Evolutionary conservation across 805 yeast species (phyloP), one percentile per base, ranked within the genome.

Genomic region (Barnettozyma pratensis): DNA sequence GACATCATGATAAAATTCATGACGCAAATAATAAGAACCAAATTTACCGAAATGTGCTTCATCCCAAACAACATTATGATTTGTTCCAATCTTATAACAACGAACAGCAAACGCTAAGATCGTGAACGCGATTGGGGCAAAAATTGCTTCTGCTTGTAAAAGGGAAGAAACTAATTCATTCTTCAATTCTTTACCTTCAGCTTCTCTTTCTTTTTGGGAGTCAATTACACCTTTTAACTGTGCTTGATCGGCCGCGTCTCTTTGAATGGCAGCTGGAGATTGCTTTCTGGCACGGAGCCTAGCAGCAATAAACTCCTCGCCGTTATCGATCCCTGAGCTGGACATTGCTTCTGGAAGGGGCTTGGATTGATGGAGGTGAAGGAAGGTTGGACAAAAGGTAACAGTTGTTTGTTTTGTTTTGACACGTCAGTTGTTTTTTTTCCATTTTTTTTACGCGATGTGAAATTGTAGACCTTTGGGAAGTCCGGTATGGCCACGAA

Each of bases 31-130:
- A 65, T 88, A 85, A 10, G 96, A 84, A 32, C 97, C 98, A 65
- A 92, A 92, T 66, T 92, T 94, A 45, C 97, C 99, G 67, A 92
- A 92, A 71, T 91, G 97, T 38, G 97, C 97, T 65, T 90, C 97
- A 69, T 90, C 97, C 97, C 97, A 91, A 42, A 94, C 94, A 31
- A 94, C 97, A 48, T 77, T 74, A 48, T 77, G 73, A 52, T 88
- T 86, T 48, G 76, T 72, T 47, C 87, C 85, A 56, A 92, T 85
- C 53, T 76, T 73, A 70, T 87, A 83, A 66, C 90, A 79, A 58
- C 98, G 79, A 39, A 88, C 76, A 53, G 75, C 76, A 58, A 91
- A 85, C 8, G 94, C 82, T 19, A 84, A 54, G 2, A 76, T 50
- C 1, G 97, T 90, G 61, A 91, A 75, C 26, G 81, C 42, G 4